Evolutionary conservation across 306 rosid genomes (phyloP).

Genomic region (Gynostemma pentaphyllum): DNA sequence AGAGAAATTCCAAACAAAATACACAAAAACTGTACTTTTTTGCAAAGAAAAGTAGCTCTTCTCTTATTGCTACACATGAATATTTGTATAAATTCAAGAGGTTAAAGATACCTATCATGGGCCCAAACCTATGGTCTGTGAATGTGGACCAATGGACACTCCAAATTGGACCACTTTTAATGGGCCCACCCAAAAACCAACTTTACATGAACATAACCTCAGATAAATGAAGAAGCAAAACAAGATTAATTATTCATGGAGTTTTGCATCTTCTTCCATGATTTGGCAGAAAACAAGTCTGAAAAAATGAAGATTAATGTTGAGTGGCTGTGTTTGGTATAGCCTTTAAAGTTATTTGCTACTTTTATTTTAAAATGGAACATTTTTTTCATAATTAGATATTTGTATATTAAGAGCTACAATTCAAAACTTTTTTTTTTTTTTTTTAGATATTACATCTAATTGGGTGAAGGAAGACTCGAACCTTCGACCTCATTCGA

Average conservation of each 20-base stretch:
- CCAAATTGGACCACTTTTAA: not conserved
- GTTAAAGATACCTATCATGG: not conserved
- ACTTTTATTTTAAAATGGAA: no score
- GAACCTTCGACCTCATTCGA: no score
- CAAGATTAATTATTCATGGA: no score
- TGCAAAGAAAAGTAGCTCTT: not conserved
- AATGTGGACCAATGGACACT: constrained; percentile 1
- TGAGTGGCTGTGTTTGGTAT: no score
- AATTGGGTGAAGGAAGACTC: no score
- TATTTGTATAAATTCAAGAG: not conserved
- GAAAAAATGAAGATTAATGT: no score
- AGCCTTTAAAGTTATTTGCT: no score
- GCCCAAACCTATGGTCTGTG: constrained; percentile 4
- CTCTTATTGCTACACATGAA: not conserved
- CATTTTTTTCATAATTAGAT: no score
- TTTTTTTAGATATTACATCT: no score
- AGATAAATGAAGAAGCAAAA: no score
- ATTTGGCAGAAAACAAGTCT: not conserved
- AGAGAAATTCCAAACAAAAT: not conserved
- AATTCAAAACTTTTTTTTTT: no score
- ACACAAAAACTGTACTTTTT: not conserved
- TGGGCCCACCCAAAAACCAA: not conserved
- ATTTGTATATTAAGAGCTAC: no score
- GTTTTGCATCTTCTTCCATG: not conserved
- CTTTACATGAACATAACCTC: not conserved